Conservation (phyloP, 2,329 filamentous ascomycete species). For the Cladosporium sp. region DNA sequence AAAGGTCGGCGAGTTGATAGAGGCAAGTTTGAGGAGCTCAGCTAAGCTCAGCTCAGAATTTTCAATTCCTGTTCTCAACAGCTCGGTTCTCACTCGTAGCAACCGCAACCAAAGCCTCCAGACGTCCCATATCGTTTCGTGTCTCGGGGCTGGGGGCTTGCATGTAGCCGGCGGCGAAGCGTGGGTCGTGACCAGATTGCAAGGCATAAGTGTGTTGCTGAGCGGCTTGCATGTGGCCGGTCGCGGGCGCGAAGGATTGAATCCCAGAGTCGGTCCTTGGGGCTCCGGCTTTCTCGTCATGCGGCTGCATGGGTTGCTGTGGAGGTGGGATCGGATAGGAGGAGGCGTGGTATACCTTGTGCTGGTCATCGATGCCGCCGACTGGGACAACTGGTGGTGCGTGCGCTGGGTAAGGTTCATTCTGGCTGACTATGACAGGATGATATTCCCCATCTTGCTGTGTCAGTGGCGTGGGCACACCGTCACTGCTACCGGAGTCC, state of each 20-base stretch:
- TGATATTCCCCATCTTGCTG: conserved; percentile 48
- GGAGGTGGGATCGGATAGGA: conserved; percentile 14
- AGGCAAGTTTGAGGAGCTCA: too few species aligned
- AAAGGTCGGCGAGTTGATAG: not conserved
- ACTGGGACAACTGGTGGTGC: conserved; percentile 14
- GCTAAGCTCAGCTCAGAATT: too few species aligned
- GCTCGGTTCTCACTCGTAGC: conserved; percentile 53
- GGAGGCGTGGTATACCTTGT: conserved; percentile 32
- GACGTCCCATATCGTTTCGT: conserved; percentile 49
- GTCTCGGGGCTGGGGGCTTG: conserved; percentile 32
- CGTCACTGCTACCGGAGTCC: conserved; percentile 52
- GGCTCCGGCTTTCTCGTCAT: conserved; percentile 28
- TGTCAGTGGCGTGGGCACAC: conserved; percentile 48
- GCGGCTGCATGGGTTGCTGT: conserved; percentile 18
- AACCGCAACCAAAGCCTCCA: conserved; percentile 62
- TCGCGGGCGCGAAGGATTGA: conserved; percentile 24
- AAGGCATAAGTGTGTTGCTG: conserved; percentile 30
- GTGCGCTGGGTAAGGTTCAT: conserved; percentile 24
- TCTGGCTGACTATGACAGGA: conserved; percentile 50
- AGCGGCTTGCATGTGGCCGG: conserved; percentile 4
- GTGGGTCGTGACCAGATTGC: conserved; percentile 31
- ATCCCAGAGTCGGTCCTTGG: conserved; percentile 31
- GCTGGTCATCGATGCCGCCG: conserved; percentile 33
- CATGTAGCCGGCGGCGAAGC: conserved; percentile 24
- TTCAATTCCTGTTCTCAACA: conserved; percentile 19